Evolutionary conservation across 192 early-diverging fungal species (phyloP).

Genomic region (Glomus cerebriforme): DNA sequence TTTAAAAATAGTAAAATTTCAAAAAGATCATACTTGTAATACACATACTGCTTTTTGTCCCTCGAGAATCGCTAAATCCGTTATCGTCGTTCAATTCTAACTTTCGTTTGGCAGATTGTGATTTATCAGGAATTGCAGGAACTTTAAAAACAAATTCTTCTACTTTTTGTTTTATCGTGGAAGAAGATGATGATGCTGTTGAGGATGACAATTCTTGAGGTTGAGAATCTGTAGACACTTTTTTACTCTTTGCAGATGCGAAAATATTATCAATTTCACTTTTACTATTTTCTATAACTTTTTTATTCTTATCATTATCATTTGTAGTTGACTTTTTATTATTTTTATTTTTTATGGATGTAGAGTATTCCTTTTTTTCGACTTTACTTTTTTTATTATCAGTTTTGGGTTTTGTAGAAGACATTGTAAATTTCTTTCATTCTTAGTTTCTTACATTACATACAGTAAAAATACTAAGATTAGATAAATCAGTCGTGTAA

Average conservation of each 20-base stretch:
- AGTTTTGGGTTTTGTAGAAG: background rate
- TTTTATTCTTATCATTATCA: background rate
- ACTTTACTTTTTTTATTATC: background rate
- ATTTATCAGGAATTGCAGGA: background rate
- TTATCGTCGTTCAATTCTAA: constrained; percentile 30
- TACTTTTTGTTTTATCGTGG: background rate
- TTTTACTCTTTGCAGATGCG: background rate
- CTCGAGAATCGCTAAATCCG: constrained; percentile 40
- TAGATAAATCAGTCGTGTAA: background rate
- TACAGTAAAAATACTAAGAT: too few relatives aligned
- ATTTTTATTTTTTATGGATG: background rate
- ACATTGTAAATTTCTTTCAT: background rate
- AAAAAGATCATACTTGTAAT: background rate
- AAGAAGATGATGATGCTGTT: background rate
- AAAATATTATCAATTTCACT: background rate
- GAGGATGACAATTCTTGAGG: background rate
- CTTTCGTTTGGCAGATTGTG: constrained; percentile 12
- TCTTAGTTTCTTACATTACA: too few relatives aligned
- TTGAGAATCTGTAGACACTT: background rate
- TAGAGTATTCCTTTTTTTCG: background rate
- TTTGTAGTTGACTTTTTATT: background rate
- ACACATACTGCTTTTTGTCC: constrained; percentile 37
- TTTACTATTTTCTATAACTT: background rate
- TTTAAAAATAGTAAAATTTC: background rate
- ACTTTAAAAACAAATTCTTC: constrained; percentile 8